These are phyloP conservation scores for Peltaster fructicola DNA, from an alignment of 2,329 filamentous ascomycete species.

Conservation along the genomic window DNA sequence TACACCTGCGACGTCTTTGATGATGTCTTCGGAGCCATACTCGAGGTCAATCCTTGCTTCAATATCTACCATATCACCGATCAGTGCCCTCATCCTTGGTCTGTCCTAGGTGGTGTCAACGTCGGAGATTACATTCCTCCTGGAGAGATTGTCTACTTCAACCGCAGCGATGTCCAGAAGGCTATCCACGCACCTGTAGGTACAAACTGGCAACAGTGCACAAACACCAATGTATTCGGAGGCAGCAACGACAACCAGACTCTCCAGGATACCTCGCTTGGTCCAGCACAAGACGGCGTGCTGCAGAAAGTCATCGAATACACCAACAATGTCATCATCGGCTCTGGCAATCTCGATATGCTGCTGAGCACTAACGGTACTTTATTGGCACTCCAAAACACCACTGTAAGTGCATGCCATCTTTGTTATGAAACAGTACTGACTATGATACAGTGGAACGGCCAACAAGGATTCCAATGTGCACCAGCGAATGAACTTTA, in stretches of 20 bases:
- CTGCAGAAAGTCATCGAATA: conserved; percentile 32
- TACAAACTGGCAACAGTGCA: conserved; percentile 12
- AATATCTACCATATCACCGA: conserved; percentile 31
- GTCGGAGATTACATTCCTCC: conserved; percentile 7
- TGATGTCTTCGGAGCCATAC: conserved; percentile 21
- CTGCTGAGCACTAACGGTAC: conserved; percentile 34
- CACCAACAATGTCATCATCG: conserved; percentile 35
- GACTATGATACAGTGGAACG: conserved; percentile 31
- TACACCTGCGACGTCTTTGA: conserved; percentile 24
- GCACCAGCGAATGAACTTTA: conserved; percentile 25
- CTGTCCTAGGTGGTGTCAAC: conserved; percentile 8
- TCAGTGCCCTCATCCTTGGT: conserved; percentile 26
- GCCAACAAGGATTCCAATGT: conserved; percentile 27
- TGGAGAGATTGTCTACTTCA: conserved; percentile 36
- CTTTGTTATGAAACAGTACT: conserved; percentile 21
- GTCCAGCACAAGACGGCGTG: conserved; percentile 22
- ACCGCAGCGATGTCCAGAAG: conserved; percentile 32
- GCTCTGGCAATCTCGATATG: conserved; percentile 31
- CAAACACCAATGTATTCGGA: conserved; percentile 21
- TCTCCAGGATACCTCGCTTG: conserved; percentile 19
- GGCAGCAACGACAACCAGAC: conserved; percentile 7
- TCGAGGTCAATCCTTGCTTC: conserved; percentile 32
- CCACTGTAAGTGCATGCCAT: conserved; percentile 32
- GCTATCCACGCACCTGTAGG: conserved; percentile 30
- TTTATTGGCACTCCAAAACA: conserved; percentile 34